Percentiles rank a stretch among this genome's conserved stretches.
Evolutionary conservation across 257 asterid species (phyloP).

Genomic region (Asclepias syriaca): DNA sequence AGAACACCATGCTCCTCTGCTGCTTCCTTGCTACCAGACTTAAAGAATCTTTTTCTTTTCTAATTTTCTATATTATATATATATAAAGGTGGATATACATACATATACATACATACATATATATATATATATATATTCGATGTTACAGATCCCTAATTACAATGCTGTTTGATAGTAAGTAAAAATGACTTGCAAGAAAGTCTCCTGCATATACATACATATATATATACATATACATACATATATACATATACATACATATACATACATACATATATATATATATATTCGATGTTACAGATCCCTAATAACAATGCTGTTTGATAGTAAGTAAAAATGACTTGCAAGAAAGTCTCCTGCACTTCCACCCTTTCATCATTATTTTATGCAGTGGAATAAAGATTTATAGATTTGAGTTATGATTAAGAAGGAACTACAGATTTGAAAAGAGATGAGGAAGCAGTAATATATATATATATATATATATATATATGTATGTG

Average conservation of each 20-base stretch:
- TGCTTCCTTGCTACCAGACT: slow-evolving; percentile 42
- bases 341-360: slow-evolving; percentile 4
- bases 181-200: not conserved
- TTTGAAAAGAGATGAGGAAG: no score
- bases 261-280: no score
- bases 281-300: slow-evolving; percentile 13
- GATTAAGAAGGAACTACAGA: no score
- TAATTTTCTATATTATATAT: not conserved
- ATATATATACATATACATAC: not conserved
- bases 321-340: not conserved
- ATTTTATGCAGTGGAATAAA: not conserved
- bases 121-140: not conserved
- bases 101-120: no score
- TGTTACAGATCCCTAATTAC: slow-evolving; percentile 30
- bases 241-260: no score
- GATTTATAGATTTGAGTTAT: no score
- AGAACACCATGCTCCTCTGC: slow-evolving; percentile 24
- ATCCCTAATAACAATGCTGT: slow-evolving; percentile 23
- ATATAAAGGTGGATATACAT: not conserved
- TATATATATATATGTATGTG: no score
- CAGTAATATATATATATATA: no score
- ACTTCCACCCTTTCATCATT: not conserved
- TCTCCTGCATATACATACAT: not conserved
- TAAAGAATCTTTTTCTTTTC: slow-evolving; percentile 32
- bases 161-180: not conserved